Evolutionary conservation across 1,139 yeast genomes (phyloP).

Genomic region (Suhomyces guaymorum): DNA sequence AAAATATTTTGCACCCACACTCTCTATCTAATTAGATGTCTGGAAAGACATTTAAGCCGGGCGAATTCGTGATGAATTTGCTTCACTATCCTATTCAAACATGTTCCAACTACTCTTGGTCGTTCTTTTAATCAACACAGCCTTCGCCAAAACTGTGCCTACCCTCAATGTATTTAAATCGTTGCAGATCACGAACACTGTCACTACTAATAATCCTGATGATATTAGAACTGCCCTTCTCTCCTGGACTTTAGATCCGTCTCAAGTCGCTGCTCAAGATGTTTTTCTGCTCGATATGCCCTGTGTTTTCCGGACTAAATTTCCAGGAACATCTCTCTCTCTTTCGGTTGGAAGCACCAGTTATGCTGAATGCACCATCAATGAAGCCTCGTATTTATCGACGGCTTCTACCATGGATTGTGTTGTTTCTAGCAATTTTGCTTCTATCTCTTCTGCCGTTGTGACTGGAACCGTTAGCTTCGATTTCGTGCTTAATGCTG

Average conservation of each 20-base stretch:
- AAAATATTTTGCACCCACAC: constrained; percentile 8
- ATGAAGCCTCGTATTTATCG: constrained; percentile 17
- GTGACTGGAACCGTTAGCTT: constrained; percentile 19
- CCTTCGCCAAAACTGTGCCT: constrained; percentile 4
- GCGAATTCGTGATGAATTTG: too few species aligned
- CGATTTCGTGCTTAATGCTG: constrained; percentile 24
- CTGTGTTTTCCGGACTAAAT: constrained; percentile 21
- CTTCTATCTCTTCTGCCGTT: not conserved
- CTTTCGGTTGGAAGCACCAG: constrained; percentile 12
- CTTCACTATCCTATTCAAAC: too few species aligned
- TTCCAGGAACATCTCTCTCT: constrained; percentile 11
- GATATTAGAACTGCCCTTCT: constrained; percentile 22
- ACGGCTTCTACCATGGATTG: constrained; percentile 16
- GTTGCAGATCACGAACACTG: constrained; percentile 11
- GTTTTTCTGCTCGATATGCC: constrained; percentile 16
- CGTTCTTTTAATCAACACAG: constrained; percentile 1
- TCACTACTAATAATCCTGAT: constrained; percentile 16
- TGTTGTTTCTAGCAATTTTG: constrained; percentile 12
- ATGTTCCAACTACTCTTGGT: too few species aligned
- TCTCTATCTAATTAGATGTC: not conserved
- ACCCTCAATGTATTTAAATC: constrained; percentile 13
- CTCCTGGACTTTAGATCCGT: constrained; percentile 16
- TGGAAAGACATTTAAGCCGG: too few species aligned
- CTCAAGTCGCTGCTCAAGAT: constrained; percentile 2
- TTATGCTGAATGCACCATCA: constrained; percentile 17